phyloP scores from a whole-genome alignment of 176 grass and related monocot genomes.

The Juncus effusus region DNA sequence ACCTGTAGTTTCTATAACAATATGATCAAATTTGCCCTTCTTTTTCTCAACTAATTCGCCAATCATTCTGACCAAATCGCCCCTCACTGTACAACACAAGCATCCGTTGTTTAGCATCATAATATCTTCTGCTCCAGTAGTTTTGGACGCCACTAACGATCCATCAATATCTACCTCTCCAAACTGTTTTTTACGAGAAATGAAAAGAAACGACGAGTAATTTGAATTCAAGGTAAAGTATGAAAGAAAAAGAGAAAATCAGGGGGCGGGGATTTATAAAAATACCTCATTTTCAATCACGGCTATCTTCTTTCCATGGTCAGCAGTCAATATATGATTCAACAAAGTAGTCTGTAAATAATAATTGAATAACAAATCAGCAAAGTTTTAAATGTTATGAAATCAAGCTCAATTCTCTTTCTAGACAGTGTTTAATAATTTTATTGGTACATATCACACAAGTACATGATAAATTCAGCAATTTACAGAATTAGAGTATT shows the following conservation, averaged over 20 bases:
- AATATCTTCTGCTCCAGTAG: slow-evolving; percentile 88
- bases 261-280: background rate
- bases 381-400: background rate
- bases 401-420: too few relatives aligned
- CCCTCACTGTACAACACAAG: slow-evolving; percentile 95
- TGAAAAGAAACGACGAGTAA: slow-evolving; percentile 16
- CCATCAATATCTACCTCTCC: slow-evolving; percentile 96
- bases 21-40: slow-evolving; percentile 94
- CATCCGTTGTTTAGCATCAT: slow-evolving; percentile 98
- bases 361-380: slow-evolving; percentile 21
- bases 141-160: slow-evolving; percentile 84
- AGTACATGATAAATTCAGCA: too few relatives aligned
- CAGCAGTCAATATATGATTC: slow-evolving; percentile 83
- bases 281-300: slow-evolving; percentile 98
- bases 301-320: slow-evolving; percentile 91
- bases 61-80: slow-evolving; percentile 98
- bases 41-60: slow-evolving; percentile 86
- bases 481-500: too few relatives aligned
- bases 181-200: slow-evolving; percentile 47
- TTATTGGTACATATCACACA: too few relatives aligned
- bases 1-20: slow-evolving; percentile 97
- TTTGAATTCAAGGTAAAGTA: slow-evolving; percentile 4
- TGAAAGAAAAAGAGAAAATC: background rate
- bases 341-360: slow-evolving; percentile 85
- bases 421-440: too few relatives aligned